A percentile compares a stretch with the other conserved stretches of the same genome.
Conservation (phyloP, 2,329 filamentous ascomycete genomes). For the Daldinia eschscholtzii region DNA sequence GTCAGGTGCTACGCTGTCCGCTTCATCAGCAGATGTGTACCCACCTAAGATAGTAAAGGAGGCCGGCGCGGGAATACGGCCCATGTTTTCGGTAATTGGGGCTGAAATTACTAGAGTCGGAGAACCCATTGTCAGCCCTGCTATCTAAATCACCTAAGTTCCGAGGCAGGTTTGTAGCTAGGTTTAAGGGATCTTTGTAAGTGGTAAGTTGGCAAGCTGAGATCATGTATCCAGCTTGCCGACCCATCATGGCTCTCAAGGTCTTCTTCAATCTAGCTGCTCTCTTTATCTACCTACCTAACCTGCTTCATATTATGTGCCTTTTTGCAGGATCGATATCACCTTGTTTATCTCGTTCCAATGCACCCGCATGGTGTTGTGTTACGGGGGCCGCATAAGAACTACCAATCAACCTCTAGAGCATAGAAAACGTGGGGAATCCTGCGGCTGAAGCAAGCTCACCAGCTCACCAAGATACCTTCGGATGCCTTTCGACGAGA, state of each 20-base stretch:
- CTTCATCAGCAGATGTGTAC: slow-evolving; percentile 13
- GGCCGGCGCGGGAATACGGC: slow-evolving; percentile 7
- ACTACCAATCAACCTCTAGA: slow-evolving; percentile 33
- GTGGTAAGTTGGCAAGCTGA: slow-evolving; percentile 15
- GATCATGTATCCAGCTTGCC: background rate
- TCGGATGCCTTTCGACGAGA: slow-evolving; percentile 13
- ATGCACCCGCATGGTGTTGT: slow-evolving; percentile 26
- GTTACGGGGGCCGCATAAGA: slow-evolving; percentile 26
- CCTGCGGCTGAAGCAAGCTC: slow-evolving; percentile 30
- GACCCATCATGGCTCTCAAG: background rate
- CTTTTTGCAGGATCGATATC: slow-evolving; percentile 11
- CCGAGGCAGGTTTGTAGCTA: slow-evolving; percentile 16
- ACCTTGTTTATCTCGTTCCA: slow-evolving; percentile 10
- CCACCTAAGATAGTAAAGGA: background rate
- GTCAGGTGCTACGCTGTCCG: slow-evolving; percentile 4
- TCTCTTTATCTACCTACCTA: slow-evolving; percentile 23
- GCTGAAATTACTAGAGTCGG: slow-evolving; percentile 32
- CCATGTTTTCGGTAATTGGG: slow-evolving; percentile 35
- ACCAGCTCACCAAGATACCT: background rate
- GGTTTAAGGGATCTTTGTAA: background rate
- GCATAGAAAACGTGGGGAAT: slow-evolving; percentile 35
- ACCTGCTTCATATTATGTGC: background rate
- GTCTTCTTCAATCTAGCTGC: background rate
- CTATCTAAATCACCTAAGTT: slow-evolving; percentile 3
- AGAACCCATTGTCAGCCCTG: slow-evolving; percentile 30